Conservation (phyloP, 2,329 filamentous ascomycete genomes). For the Westerdykella ornata region DNA sequence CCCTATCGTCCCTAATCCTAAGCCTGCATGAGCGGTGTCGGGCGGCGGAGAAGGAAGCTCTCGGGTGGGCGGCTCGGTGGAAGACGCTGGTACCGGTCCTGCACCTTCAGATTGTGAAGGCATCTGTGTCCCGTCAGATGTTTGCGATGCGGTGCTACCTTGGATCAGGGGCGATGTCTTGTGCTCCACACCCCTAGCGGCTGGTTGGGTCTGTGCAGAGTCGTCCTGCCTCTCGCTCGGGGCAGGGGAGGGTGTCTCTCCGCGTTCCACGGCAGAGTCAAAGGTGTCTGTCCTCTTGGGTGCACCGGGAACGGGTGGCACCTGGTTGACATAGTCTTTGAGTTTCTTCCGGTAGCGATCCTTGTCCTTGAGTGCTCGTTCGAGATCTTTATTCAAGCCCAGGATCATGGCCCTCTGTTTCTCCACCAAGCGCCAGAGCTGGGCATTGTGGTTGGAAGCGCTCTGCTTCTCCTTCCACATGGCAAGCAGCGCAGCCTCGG, state of each 20-base stretch:
- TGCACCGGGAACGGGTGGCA: slow-evolving; percentile 33
- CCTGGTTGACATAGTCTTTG: slow-evolving; percentile 61
- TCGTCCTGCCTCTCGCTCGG: slow-evolving; percentile 29
- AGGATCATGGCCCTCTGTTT: slow-evolving; percentile 93
- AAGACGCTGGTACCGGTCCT: slow-evolving; percentile 16
- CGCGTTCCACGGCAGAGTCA: slow-evolving; percentile 30
- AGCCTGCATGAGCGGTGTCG: slow-evolving; percentile 15
- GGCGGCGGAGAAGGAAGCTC: slow-evolving; percentile 26
- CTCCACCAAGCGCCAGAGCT: slow-evolving; percentile 91
- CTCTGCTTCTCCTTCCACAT: slow-evolving; percentile 87
- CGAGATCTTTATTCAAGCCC: slow-evolving; percentile 88
- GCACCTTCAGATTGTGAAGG: slow-evolving; percentile 14
- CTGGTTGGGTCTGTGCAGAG: slow-evolving; percentile 14
- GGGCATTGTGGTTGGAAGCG: slow-evolving; percentile 79
- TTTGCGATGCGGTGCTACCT: slow-evolving; percentile 11
- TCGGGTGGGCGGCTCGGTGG: slow-evolving; percentile 13
- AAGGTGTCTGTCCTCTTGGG: slow-evolving; percentile 32
- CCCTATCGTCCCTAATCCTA: slow-evolving; percentile 16
- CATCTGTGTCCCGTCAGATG: slow-evolving; percentile 27
- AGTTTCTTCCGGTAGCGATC: slow-evolving; percentile 87
- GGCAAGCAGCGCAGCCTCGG: slow-evolving; percentile 82
- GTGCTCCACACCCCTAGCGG: slow-evolving; percentile 17
- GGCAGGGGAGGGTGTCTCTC: slow-evolving; percentile 35
- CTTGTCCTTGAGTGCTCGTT: slow-evolving; percentile 86
- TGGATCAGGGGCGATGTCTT: slow-evolving; percentile 18